phyloP scores from a whole-genome alignment of 306 rosid species.

The Sicyos baderoa region DNA sequence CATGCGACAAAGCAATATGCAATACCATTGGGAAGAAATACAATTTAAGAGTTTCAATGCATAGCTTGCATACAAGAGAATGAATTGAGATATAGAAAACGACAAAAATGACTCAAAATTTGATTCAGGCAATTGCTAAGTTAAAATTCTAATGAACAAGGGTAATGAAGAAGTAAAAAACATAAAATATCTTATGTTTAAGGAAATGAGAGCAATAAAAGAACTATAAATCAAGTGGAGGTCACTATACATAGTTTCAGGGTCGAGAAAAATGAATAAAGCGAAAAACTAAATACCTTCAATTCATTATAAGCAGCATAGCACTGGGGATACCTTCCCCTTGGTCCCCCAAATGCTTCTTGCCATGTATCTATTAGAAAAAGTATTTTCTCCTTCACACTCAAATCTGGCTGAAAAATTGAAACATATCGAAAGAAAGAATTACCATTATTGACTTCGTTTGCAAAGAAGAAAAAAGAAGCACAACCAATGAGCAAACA shows the following conservation, averaged over 20 bases:
- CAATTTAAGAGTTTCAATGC: not conserved
- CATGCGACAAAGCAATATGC: not conserved
- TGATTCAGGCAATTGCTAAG: not conserved
- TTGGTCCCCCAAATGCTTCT: constrained; percentile 85
- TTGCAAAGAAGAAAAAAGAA: constrained; percentile 5
- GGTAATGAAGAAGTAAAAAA: not conserved
- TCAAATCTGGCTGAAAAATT: constrained; percentile 77
- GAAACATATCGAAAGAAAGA: constrained; percentile 29
- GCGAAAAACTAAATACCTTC: constrained; percentile 39
- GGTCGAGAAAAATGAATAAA: not conserved
- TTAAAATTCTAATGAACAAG: not conserved
- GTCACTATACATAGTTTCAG: not conserved
- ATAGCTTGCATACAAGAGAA: not conserved
- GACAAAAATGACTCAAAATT: not conserved
- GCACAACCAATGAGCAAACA: constrained; percentile 8
- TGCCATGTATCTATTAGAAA: constrained; percentile 85
- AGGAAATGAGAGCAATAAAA: not conserved
- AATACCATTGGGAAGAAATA: constrained; percentile 9
- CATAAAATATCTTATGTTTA: not conserved
- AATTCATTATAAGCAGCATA: constrained; percentile 76
- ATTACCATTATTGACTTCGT: constrained; percentile 11
- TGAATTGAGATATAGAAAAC: not conserved
- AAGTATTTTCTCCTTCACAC: constrained; percentile 86
- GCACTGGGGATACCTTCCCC: constrained; percentile 78
- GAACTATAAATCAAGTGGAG: not conserved